Evolutionary conservation across 331 rosid species (phyloP).

Genomic region (Telfairia occidentalis): DNA sequence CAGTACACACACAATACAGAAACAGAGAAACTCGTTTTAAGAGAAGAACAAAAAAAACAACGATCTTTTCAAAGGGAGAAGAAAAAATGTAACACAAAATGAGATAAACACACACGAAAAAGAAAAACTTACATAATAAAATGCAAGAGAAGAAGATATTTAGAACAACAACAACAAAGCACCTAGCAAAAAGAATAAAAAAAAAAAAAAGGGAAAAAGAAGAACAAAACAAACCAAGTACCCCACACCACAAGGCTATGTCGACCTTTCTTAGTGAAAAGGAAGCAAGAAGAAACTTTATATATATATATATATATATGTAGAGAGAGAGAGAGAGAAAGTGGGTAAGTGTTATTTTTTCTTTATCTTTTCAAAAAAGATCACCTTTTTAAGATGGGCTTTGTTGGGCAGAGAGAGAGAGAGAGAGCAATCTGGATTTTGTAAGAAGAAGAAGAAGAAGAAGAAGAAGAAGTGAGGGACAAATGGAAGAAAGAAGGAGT

Average conservation of each 20-base stretch:
- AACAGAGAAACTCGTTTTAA: no score
- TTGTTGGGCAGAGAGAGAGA: conserved; percentile 23
- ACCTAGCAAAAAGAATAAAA: conserved; percentile 9
- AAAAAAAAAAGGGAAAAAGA: conserved; percentile 3
- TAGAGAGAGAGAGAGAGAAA: background rate
- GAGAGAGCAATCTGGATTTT: conserved; percentile 12
- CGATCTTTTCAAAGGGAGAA: no score
- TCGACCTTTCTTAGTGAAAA: conserved; percentile 34
- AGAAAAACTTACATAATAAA: background rate
- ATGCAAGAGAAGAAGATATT: background rate
- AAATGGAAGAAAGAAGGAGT: conserved; percentile 28
- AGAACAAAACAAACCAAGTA: conserved; percentile 5
- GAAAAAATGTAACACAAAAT: no score
- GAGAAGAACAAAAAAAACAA: no score
- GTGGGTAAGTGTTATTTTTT: conserved; percentile 13
- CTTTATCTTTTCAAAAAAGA: conserved; percentile 38
- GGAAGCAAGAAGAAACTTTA: conserved; percentile 3
- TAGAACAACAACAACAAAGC: background rate
- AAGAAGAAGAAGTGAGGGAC: conserved; percentile 36
- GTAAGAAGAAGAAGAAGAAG: conserved; percentile 7
- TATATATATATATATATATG: background rate
- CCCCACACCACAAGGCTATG: conserved; percentile 22
- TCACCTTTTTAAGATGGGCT: conserved; percentile 51
- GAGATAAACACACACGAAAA: background rate
- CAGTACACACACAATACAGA: background rate